A percentile compares a stretch with the other conserved stretches of the same genome.
These are phyloP conservation scores for Rhypophila decipiens DNA, from an alignment of 495 filamentous ascomycete genomes.

Conservation along the genomic window DNA sequence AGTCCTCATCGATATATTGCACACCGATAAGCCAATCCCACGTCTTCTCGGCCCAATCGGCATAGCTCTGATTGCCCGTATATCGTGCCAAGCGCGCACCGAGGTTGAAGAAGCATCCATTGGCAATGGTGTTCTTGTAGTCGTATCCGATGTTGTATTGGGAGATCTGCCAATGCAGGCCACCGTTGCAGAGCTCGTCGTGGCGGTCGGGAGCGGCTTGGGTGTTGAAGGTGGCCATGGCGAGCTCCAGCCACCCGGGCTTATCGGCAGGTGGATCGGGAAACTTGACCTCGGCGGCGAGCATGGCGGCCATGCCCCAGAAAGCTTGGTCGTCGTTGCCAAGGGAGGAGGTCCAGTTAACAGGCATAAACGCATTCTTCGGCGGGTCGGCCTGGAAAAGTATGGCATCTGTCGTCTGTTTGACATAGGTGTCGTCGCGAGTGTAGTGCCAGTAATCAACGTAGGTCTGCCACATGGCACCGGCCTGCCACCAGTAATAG, in stretches of 20 bases:
- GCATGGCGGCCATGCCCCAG: constrained; percentile 65
- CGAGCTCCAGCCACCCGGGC: constrained; percentile 71
- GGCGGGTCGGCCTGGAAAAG: constrained; percentile 51
- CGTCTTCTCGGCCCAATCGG: constrained; percentile 60
- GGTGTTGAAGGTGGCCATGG: constrained; percentile 76
- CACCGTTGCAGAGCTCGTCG: constrained; percentile 58
- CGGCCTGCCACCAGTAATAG: constrained; percentile 71
- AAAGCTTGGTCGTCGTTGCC: constrained; percentile 67
- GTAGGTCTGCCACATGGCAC: constrained; percentile 62
- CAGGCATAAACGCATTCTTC: constrained; percentile 54
- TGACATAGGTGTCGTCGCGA: constrained; percentile 56
- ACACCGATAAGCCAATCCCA: constrained; percentile 59
- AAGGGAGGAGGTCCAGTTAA: constrained; percentile 54
- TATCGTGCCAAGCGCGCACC: constrained; percentile 65
- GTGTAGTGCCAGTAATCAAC: constrained; percentile 67
- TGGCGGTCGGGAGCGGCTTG: constrained; percentile 60
- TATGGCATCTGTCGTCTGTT: constrained; percentile 46
- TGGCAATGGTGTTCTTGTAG: constrained; percentile 70
- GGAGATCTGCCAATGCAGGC: constrained; percentile 77
- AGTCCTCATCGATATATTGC: constrained; percentile 45
- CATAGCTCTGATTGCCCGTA: constrained; percentile 63
- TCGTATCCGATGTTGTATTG: constrained; percentile 68
- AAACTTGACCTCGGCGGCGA: constrained; percentile 58
- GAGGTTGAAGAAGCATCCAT: constrained; percentile 64
- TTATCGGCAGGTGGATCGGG: constrained; percentile 49